Base-by-base conservation (phyloP, 2,329 filamentous ascomycete genomes). In the Penicillium paneum region DNA sequence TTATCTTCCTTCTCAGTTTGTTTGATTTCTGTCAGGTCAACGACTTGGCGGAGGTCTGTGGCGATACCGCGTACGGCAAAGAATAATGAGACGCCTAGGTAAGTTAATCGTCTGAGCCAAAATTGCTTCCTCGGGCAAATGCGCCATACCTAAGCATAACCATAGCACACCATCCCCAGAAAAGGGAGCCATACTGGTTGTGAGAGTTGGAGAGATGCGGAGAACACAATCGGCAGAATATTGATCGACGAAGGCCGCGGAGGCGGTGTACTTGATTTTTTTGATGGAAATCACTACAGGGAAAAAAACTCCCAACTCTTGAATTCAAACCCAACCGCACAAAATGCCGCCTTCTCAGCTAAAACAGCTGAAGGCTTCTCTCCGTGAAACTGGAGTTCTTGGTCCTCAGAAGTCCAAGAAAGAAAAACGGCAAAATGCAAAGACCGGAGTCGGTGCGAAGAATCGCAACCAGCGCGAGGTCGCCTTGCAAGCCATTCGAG, bases 381-480 rank as follows among this genome's bases (percentile, higher is more conserved):
- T 99, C 43, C 84, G 86, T 59, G 91, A 97, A 54, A 90, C 93
- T 69, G 94, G 94, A 51, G 87, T 99, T 48, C 86, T 92, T 39
- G 91, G 92, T 1, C 91, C 91, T 6, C 92, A 96, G 66, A 87
- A 96, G 68, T 97, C 92, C 8, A 97, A 97, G 70, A 97, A 97
- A 76, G 89, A 96, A 72, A 91, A 90, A 72, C 89, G 90, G 67
- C 85, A 88, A 69, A 81, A 83, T 67, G 84, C 81, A 50, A 85
- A 86, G 72, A 85, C 85, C 73, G 83, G 81, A 48, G 84, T 83
- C 53, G 82, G 81, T 59, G 84, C 82, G 64, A 87, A 93, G 67
- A 89, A 91, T 74, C 86, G 90, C 56, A 81, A 90, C 26, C 85
- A 91, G 71, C 85, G 88, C 68, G 84, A 88, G 67, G 87, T 85